Percentiles rank a stretch among this genome's conserved stretches.
These are phyloP conservation scores for Anastatica hierochuntica DNA, from an alignment of 345 rosid genomes.

Conservation along the genomic window DNA sequence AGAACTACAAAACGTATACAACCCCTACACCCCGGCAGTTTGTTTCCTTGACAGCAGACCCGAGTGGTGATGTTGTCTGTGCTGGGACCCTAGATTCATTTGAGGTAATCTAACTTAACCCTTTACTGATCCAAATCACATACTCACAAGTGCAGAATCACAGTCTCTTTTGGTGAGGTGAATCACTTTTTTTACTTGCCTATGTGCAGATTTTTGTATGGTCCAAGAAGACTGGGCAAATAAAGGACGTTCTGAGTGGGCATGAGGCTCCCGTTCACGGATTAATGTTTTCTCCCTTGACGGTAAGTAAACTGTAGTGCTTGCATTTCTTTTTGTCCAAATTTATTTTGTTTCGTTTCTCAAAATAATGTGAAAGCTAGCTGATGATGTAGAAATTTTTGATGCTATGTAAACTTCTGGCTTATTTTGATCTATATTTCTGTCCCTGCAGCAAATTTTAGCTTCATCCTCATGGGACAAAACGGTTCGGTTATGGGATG, in stretches of 20 bases:
- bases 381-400: background rate
- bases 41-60: conserved; percentile 91
- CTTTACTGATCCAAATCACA: background rate
- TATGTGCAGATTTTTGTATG: conserved; percentile 75
- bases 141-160: background rate
- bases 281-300: conserved; percentile 73
- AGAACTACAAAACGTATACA: conserved; percentile 88
- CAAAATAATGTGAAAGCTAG: background rate
- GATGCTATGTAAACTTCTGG: background rate
- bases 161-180: background rate
- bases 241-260: conserved; percentile 84
- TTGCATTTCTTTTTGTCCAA: background rate
- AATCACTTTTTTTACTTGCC: conserved; percentile 4
- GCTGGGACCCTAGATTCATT: conserved; percentile 94
- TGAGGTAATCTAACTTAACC: too few species aligned
- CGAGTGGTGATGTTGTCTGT: conserved; percentile 92
- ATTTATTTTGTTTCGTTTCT: background rate
- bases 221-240: conserved; percentile 98
- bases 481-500: conserved; percentile 89
- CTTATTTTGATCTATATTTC: conserved; percentile 2
- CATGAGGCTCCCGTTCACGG: conserved; percentile 99
- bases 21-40: conserved; percentile 90
- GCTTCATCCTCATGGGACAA: conserved; percentile 99
- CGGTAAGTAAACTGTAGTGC: conserved; percentile 40
- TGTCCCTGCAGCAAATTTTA: conserved; percentile 29